Base-by-base conservation (phyloP, 164 flowering plant genomes). In the Platanus orientalis region DNA sequence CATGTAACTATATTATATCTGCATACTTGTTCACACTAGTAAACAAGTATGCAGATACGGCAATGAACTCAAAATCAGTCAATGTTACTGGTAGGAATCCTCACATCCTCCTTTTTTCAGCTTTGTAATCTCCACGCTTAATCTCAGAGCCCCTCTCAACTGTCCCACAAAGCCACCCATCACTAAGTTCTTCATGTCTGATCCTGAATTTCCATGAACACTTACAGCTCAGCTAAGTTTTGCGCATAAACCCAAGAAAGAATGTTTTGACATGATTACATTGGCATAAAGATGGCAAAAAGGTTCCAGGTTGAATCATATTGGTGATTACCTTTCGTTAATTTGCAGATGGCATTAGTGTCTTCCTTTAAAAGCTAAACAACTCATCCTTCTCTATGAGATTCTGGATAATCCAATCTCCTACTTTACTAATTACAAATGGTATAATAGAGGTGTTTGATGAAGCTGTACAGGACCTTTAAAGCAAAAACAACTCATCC, bases 111-210 rank as follows among this genome's bases (percentile, higher is more conserved):
- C 73, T 85, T 92, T n/a, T 61, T 76, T 71, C 60, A 95, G 84
- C 70, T 77, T 78, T 54, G 90, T 83, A 42, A 95, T 95, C 68
- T 89, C 92, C 63, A 81, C 75, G n/a, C 99, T 96, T 67, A 83
- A 85, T 63, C 69, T 79, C 20, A 87, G 73, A 58, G 97, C 97
- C 58, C 90, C 97, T 68, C 97, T 83, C 39, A 95, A 77, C 48
- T 97, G 99, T 71, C 97, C 97, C 99, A 92, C 86, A 11, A 92
- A 86, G 27, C 97, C 97, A 72, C 92, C 99, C 75, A 92, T 92
- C 73, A 92, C 99, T 61, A 95, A 68, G 77, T 92, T 95, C 73
- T 92, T 92, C 99, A 92, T 95, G 72, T 95, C 99, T 58, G 99
- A 95, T 65, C 99, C 97, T 12, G 99, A 95, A 74, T 95, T 92